phyloP scores from a whole-genome alignment of 768 basidiomycete genomes.

The Trametopsis cervina region DNA sequence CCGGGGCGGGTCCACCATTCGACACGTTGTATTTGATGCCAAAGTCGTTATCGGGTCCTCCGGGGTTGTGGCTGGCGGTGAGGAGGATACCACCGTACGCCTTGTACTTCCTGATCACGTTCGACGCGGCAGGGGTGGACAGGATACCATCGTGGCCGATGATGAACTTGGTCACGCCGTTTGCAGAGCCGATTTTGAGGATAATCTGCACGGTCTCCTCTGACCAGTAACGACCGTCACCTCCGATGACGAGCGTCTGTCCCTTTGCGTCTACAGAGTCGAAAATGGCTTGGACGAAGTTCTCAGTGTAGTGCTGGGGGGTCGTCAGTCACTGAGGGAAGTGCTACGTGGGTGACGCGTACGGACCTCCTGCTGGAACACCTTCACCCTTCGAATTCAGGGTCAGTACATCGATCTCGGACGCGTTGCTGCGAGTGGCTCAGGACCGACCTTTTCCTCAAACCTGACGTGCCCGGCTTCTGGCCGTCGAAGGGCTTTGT shows the following conservation, averaged over 20 bases:
- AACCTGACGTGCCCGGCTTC: constrained; percentile 97
- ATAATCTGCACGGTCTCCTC: constrained; percentile 86
- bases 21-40: constrained; percentile 99
- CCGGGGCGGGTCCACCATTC: constrained; percentile 97
- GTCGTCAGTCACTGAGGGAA: constrained; percentile 14
- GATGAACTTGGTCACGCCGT: constrained; percentile 88
- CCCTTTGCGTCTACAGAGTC: constrained; percentile 79
- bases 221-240: constrained; percentile 92
- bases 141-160: constrained; percentile 88
- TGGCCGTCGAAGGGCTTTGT: constrained; percentile 91
- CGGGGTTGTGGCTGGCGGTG: constrained; percentile 97
- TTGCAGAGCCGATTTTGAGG: constrained; percentile 89
- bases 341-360: constrained; percentile 1
- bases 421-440: not conserved
- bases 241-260: constrained; percentile 88
- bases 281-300: constrained; percentile 93
- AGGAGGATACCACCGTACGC: constrained; percentile 95
- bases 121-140: constrained; percentile 95
- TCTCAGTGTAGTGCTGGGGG: constrained; percentile 92
- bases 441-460: constrained; percentile 76
- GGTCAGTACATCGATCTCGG: constrained; percentile 15
- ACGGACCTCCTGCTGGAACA: constrained; percentile 92
- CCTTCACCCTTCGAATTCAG: constrained; percentile 66
- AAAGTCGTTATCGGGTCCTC: constrained; percentile 97
- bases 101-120: constrained; percentile 93